Conservation (phyloP, 768 basidiomycete genomes). For the Lentinula sp. region DNA sequence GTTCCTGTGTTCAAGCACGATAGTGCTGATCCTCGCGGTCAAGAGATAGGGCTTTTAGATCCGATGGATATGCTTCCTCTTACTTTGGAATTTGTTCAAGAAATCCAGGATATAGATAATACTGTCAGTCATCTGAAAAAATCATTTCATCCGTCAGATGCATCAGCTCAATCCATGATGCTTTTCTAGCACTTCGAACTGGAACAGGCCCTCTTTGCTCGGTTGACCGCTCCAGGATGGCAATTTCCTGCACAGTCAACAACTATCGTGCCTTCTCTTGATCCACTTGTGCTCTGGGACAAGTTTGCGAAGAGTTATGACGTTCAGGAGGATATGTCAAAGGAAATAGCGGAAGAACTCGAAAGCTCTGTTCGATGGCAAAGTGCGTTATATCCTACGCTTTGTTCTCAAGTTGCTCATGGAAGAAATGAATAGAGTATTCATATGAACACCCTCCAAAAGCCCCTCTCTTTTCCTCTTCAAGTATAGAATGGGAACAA, state of each 20-base stretch:
- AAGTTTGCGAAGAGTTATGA: slow-evolving; percentile 30
- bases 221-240: slow-evolving; percentile 22
- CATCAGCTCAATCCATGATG: neutral
- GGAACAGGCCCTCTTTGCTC: slow-evolving; percentile 16
- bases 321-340: slow-evolving; percentile 24
- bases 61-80: slow-evolving; percentile 46
- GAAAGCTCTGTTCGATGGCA: slow-evolving; percentile 49
- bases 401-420: neutral
- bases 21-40: slow-evolving; percentile 19
- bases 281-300: slow-evolving; percentile 37
- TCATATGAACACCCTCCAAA: slow-evolving; percentile 44
- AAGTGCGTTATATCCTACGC: slow-evolving; percentile 22
- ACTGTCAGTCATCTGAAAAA: neutral
- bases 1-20: slow-evolving; percentile 40
- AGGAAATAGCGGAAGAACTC: slow-evolving; percentile 42
- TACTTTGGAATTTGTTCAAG: neutral
- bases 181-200: slow-evolving; percentile 22
- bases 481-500: slow-evolving; percentile 55
- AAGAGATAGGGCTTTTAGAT: slow-evolving; percentile 44
- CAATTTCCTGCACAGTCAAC: slow-evolving; percentile 13
- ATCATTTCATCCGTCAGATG: neutral
- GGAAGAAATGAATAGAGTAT: slow-evolving; percentile 22
- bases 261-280: slow-evolving; percentile 20
- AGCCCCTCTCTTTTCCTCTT: slow-evolving; percentile 35
- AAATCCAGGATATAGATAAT: neutral